Evolutionary conservation across 1,139 yeast species (phyloP).

Genomic region (Saccharomycopsis phalli): DNA sequence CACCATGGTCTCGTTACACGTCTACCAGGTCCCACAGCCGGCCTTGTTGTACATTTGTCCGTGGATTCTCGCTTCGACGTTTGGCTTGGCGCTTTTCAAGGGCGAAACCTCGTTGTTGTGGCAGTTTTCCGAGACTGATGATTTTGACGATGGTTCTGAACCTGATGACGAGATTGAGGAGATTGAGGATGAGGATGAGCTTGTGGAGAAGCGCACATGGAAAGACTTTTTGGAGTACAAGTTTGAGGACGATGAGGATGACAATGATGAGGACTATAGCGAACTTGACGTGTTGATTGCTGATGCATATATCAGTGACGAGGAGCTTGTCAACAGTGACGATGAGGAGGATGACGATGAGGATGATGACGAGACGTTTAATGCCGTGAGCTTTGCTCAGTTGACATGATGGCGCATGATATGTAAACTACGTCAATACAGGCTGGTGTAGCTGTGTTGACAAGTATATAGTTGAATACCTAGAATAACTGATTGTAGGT

Average conservation of each 20-base stretch:
- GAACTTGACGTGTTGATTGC: background rate
- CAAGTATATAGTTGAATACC: too few relatives aligned
- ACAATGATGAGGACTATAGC: background rate
- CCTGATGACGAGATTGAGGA: slow-evolving; percentile 24
- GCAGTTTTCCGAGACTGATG: slow-evolving; percentile 30
- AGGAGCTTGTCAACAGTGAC: background rate
- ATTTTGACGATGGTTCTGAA: slow-evolving; percentile 26
- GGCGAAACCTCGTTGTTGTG: slow-evolving; percentile 38
- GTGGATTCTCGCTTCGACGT: slow-evolving; percentile 31
- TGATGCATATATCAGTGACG: background rate
- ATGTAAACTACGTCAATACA: too few relatives aligned
- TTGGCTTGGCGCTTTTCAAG: slow-evolving; percentile 27
- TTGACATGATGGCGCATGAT: too few relatives aligned
- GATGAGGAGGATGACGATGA: background rate
- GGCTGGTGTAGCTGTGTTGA: too few relatives aligned
- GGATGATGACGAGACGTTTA: too few relatives aligned
- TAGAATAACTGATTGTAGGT: too few relatives aligned
- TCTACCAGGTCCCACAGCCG: slow-evolving; percentile 47
- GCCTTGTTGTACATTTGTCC: slow-evolving; percentile 62
- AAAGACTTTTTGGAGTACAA: background rate
- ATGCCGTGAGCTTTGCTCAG: too few relatives aligned
- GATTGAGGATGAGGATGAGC: background rate
- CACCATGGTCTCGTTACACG: slow-evolving; percentile 35
- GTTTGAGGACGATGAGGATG: background rate
- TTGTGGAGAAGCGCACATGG: background rate